These are phyloP conservation scores for Warburgia ugandensis DNA, from an alignment of 164 flowering plant genomes.

Conservation along the genomic window DNA sequence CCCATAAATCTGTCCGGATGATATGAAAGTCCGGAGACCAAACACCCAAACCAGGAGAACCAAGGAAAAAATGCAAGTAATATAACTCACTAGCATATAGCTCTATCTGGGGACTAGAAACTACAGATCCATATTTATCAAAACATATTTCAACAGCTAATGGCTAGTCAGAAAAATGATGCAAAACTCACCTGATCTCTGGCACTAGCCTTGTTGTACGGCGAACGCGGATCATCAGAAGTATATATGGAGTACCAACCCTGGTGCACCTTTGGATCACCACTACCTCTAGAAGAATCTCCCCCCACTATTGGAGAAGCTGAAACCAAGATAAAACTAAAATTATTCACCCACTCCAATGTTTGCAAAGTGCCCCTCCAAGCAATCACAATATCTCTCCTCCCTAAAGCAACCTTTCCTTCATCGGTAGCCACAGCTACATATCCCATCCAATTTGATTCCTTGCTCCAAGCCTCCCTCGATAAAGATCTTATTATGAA, in stretches of 20 bases:
- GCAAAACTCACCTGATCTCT: slow-evolving; percentile 46
- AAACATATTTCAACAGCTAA: too few relatives aligned
- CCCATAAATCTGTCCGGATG: too few relatives aligned
- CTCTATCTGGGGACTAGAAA: neutral
- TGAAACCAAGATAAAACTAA: slow-evolving; percentile 24
- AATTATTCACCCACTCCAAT: slow-evolving; percentile 36
- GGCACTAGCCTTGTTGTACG: slow-evolving; percentile 32
- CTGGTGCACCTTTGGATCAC: slow-evolving; percentile 20
- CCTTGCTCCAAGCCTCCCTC: slow-evolving; percentile 35
- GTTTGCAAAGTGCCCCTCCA: slow-evolving; percentile 37
- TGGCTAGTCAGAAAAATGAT: neutral
- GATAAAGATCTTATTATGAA: slow-evolving; percentile 31
- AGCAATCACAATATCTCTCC: slow-evolving; percentile 42
- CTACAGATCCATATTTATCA: neutral
- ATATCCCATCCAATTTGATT: slow-evolving; percentile 48
- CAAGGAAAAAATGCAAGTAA: too few relatives aligned
- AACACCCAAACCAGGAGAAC: too few relatives aligned
- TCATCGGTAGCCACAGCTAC: slow-evolving; percentile 60
- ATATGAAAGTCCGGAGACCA: too few relatives aligned
- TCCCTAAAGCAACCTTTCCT: slow-evolving; percentile 28
- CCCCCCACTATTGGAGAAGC: slow-evolving; percentile 21
- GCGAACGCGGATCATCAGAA: slow-evolving; percentile 30
- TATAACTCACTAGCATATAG: too few relatives aligned
- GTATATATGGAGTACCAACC: slow-evolving; percentile 41
- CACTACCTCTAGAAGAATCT: neutral